phyloP scores from a whole-genome alignment of 2,329 filamentous ascomycete genomes.

The Conoideocrella luteorostrata region DNA sequence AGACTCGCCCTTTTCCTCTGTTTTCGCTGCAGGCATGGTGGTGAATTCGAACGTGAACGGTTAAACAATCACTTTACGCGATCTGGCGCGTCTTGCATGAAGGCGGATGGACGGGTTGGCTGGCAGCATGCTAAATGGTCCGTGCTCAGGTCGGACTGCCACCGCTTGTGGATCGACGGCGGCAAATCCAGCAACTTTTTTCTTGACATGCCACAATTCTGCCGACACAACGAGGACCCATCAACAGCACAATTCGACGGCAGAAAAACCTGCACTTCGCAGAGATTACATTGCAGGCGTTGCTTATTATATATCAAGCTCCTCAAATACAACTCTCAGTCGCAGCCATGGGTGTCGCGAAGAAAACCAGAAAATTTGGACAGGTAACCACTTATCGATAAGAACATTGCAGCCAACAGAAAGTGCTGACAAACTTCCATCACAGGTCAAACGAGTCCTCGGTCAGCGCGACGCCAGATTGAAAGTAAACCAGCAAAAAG shows the following conservation, averaged over 20 bases:
- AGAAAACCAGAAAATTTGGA: slow-evolving; percentile 89
- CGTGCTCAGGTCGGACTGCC: slow-evolving; percentile 20
- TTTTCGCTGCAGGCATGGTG: slow-evolving; percentile 43
- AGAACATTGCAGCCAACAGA: slow-evolving; percentile 5
- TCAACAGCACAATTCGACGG: background rate
- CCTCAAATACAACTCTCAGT: background rate
- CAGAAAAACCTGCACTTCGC: background rate
- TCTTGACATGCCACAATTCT: slow-evolving; percentile 3
- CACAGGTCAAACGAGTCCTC: slow-evolving; percentile 71
- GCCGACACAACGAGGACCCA: slow-evolving; percentile 2
- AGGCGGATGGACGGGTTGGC: background rate
- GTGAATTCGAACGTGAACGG: slow-evolving; percentile 15
- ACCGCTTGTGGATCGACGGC: slow-evolving; percentile 18
- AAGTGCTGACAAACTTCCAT: slow-evolving; percentile 3
- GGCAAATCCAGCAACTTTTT: slow-evolving; percentile 13
- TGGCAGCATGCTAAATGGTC: slow-evolving; percentile 16
- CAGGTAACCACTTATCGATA: slow-evolving; percentile 39
- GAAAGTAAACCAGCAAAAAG: slow-evolving; percentile 71
- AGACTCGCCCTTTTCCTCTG: slow-evolving; percentile 52
- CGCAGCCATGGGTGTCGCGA: slow-evolving; percentile 70
- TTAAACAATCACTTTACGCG: slow-evolving; percentile 29
- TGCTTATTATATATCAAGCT: too few relatives aligned
- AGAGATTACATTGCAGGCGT: too few relatives aligned
- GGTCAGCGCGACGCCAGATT: slow-evolving; percentile 73
- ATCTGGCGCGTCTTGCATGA: slow-evolving; percentile 26